These are phyloP conservation scores for Alternaria conjuncta DNA, from an alignment of 2,329 filamentous ascomycete species.

Conservation along the genomic window DNA sequence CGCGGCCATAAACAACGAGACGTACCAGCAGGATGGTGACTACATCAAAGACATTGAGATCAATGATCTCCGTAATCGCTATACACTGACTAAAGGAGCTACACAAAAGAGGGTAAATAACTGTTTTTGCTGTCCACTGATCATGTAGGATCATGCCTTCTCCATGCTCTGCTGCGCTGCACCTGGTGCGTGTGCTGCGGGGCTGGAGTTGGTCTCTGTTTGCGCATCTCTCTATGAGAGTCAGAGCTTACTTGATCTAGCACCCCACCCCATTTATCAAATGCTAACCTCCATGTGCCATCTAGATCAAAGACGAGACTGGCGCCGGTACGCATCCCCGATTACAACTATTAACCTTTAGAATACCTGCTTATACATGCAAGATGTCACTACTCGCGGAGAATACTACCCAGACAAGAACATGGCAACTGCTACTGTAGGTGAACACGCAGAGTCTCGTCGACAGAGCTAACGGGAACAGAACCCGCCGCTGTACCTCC, in stretches of 20 bases:
- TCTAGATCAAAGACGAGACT: conserved; percentile 99
- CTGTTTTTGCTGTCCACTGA: conserved; percentile 74
- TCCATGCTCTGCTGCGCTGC: conserved; percentile 32
- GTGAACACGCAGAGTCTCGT: conserved; percentile 10
- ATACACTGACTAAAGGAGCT: conserved; percentile 94
- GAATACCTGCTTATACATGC: conserved; percentile 66
- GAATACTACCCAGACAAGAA: conserved; percentile 97
- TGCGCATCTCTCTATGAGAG: conserved; percentile 47
- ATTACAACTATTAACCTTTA: conserved; percentile 67
- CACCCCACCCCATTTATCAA: conserved; percentile 70
- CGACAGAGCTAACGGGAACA: conserved; percentile 47
- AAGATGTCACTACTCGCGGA: conserved; percentile 99
- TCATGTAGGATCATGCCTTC: conserved; percentile 57
- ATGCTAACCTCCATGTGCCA: conserved; percentile 92
- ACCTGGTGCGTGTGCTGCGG: conserved; percentile 61
- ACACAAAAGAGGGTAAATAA: conserved; percentile 99
- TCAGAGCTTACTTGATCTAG: conserved; percentile 57
- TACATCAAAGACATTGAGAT: conserved; percentile 99
- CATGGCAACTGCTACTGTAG: conserved; percentile 91
- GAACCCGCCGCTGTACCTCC: conserved; percentile 93
- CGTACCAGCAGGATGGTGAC: conserved; percentile 95
- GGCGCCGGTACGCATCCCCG: conserved; percentile 94
- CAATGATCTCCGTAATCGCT: conserved; percentile 96
- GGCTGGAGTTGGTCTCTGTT: conserved; percentile 36
- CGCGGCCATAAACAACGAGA: conserved; percentile 69